Conservation (phyloP, 2,329 filamentous ascomycete species). For the Penicillium frequentans region DNA sequence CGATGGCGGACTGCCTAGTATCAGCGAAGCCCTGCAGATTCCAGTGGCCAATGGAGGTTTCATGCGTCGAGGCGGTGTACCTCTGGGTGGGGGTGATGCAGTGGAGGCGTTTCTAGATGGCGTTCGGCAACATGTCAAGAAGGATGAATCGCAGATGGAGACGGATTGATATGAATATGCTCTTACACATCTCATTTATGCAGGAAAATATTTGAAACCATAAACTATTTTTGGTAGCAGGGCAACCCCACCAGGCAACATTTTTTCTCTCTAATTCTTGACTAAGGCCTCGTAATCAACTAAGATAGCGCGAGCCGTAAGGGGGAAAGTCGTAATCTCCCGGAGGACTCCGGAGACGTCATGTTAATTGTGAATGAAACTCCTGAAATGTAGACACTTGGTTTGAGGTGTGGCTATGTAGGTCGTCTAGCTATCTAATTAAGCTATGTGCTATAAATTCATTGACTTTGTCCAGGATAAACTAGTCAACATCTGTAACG, state of each 20-base stretch:
- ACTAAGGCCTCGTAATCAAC: constrained; percentile 13
- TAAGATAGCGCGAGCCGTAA: neutral
- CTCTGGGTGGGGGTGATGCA: constrained; percentile 82
- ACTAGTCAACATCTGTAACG: neutral
- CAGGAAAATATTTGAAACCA: neutral
- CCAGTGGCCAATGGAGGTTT: constrained; percentile 82
- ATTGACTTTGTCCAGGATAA: neutral
- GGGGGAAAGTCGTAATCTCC: constrained; percentile 3
- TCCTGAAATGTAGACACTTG: too few species aligned
- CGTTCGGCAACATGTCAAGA: constrained; percentile 74
- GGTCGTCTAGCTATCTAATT: too few species aligned
- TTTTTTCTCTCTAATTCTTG: neutral
- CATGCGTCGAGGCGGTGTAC: constrained; percentile 74
- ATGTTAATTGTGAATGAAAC: neutral
- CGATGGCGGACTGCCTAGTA: constrained; percentile 85
- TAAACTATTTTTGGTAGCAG: constrained; percentile 21
- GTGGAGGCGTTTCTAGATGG: constrained; percentile 90
- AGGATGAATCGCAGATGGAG: constrained; percentile 42
- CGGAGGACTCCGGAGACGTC: neutral
- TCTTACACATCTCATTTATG: neutral
- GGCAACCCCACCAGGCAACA: constrained; percentile 20
- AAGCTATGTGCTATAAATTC: neutral
- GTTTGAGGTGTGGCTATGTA: too few species aligned
- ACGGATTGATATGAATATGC: constrained; percentile 34
- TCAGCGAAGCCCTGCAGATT: constrained; percentile 81